A percentile compares a stretch with the other conserved stretches of the same genome.
phyloP scores from a whole-genome alignment of 176 grass and related monocot genomes.

The Cenchrus purpureus region DNA sequence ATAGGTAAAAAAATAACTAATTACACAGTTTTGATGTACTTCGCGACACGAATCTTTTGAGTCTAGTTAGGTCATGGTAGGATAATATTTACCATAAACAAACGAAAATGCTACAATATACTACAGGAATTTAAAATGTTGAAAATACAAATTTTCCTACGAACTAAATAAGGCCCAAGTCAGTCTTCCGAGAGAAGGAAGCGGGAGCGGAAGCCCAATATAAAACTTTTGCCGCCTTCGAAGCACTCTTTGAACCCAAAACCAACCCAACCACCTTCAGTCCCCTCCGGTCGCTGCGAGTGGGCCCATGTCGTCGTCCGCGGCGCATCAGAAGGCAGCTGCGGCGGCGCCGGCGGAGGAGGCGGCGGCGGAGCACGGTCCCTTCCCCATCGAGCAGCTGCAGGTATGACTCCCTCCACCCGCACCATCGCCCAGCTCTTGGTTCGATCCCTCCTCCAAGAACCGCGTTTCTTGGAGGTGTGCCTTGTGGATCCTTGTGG shows the following conservation, averaged over 20 bases:
- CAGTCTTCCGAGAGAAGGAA: slow-evolving; percentile 19
- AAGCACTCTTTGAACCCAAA: not conserved
- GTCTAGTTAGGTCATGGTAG: too few species aligned
- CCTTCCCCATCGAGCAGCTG: slow-evolving; percentile 64
- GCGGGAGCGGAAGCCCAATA: not conserved
- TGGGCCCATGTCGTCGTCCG: slow-evolving; percentile 45
- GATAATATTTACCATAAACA: too few species aligned
- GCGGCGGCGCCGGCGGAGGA: slow-evolving; percentile 9
- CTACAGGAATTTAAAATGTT: too few species aligned
- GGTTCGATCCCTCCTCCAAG: not conserved
- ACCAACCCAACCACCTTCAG: not conserved
- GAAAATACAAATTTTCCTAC: too few species aligned
- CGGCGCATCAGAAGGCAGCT: slow-evolving; percentile 41
- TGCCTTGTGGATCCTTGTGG: not conserved
- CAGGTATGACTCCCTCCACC: slow-evolving; percentile 38
- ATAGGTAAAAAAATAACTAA: too few species aligned
- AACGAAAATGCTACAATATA: too few species aligned
- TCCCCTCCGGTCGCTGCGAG: not conserved
- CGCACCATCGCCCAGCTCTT: not conserved
- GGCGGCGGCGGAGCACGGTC: slow-evolving; percentile 44
- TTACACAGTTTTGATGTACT: too few species aligned
- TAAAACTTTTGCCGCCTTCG: slow-evolving; percentile 46
- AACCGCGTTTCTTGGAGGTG: not conserved
- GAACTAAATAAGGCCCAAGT: too few species aligned
- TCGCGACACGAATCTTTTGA: too few species aligned